A percentile compares a stretch with the other conserved stretches of the same genome.
Conservation (phyloP, 257 asterid species). For the Jaltomata sinuosa region DNA sequence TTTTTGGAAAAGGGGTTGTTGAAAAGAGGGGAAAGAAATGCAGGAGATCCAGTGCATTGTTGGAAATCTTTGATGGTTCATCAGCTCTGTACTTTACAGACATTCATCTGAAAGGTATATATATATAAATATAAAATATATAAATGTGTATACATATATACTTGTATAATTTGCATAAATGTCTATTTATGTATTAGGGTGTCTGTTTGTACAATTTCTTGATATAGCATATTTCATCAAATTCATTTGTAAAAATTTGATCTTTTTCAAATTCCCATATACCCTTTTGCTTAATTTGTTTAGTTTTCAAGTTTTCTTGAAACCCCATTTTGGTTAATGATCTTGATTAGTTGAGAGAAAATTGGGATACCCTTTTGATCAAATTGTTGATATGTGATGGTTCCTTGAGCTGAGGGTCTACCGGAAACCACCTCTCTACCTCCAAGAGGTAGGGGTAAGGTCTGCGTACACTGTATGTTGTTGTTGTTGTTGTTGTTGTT, state of each 20-base stretch:
- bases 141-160: neutral
- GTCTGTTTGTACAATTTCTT: neutral
- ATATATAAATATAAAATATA: neutral
- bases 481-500: no score
- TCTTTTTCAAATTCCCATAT: neutral
- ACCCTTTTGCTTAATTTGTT: neutral
- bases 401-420: neutral
- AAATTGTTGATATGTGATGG: constrained; percentile 2
- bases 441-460: neutral
- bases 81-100: constrained; percentile 18
- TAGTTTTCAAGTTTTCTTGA: neutral
- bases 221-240: neutral
- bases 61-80: constrained; percentile 45
- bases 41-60: constrained; percentile 46
- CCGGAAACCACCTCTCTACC: neutral
- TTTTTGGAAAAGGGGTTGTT: neutral
- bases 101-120: neutral
- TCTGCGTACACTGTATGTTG: neutral
- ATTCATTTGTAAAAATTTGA: neutral
- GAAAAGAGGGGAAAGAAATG: constrained; percentile 18
- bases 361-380: neutral
- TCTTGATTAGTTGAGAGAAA: neutral
- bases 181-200: neutral
- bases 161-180: neutral
- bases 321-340: neutral